These are phyloP conservation scores for Rhodosporidiobolus odoratus DNA, from an alignment of 768 basidiomycete species.

Conservation along the genomic window DNA sequence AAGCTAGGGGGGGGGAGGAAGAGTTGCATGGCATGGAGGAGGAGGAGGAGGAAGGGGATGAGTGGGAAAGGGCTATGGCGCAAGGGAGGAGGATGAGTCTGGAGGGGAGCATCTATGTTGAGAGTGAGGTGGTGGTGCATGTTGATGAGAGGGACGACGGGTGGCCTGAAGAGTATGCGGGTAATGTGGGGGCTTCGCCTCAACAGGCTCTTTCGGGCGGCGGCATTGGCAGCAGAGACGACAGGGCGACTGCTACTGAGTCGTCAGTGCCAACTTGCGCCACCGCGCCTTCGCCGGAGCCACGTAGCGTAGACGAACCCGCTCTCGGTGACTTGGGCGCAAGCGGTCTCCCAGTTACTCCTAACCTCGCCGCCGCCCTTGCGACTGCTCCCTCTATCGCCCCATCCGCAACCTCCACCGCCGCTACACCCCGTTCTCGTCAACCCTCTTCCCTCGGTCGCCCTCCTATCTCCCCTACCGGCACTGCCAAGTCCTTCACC, in stretches of 20 bases:
- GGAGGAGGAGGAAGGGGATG: background rate
- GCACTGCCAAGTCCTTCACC: no score
- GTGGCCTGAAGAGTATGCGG: background rate
- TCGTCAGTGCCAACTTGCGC: no score
- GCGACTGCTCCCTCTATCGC: no score
- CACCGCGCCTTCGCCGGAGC: background rate
- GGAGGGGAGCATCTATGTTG: slow-evolving; percentile 27
- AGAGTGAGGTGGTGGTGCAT: slow-evolving; percentile 14
- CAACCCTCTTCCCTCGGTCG: background rate
- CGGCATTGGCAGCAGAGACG: background rate
- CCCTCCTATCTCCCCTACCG: no score
- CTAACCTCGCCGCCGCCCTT: background rate
- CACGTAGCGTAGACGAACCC: slow-evolving; percentile 7
- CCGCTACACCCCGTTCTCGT: background rate
- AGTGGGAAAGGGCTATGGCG: background rate
- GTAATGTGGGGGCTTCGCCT: background rate
- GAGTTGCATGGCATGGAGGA: background rate
- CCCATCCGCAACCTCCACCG: background rate
- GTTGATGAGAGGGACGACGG: slow-evolving; percentile 3
- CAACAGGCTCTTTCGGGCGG: background rate
- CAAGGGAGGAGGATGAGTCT: slow-evolving; percentile 24
- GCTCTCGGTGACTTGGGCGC: slow-evolving; percentile 3
- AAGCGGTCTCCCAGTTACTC: background rate
- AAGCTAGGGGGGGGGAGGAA: background rate
- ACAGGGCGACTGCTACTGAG: no score